Base-by-base conservation (phyloP, 2,329 filamentous ascomycete species). In the Zymoseptoria tritici region DNA sequence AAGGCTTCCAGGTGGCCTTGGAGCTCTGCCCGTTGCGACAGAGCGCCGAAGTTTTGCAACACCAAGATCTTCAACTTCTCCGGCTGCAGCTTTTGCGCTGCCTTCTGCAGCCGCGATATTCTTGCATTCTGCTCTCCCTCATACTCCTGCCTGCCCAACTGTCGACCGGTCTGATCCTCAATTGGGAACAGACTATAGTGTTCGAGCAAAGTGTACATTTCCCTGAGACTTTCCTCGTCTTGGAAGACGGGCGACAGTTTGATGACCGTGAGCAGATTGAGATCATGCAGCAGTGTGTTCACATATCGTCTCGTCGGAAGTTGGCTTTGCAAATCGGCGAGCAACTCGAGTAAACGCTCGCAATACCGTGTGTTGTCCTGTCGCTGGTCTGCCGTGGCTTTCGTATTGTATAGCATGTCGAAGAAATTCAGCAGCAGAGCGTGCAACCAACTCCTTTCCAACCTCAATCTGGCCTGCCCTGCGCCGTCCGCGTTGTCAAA, bases 391-490 rank as follows among this genome's bases (percentile, higher is more conserved):
- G 74, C 69, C 58, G 70, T 67, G 31, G 64, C 62, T 16, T 62
- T 66, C 5, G 62, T 62, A 52, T 80, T 78, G 71, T 95, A 90
- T 9, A 97, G 76, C 57, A 87, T 80, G 62, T 85, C 82, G 29
- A 96, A 72, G 68, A 97, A 97, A 70, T 96, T 89, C 31, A 97
- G 76, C 0, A 94, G 78, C 66, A 97, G 80, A 3, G 90, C 88
- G 71, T 91, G 96, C 9, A 99, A 81, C 95, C 94, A 99, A 52
- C 90, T 89, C 58, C 95, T 84, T 75, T 99, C 94, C 67, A 99
- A 97, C 22, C 89, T 86, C 65, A 97, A 78, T 57, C 87, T 85
- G 16, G 88, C 86, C 72, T 97, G 91, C 0, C 83, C 84, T 4
- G 81, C 76, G 61, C 93, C 89, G 72, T 97, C 93, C 56, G 89